These are phyloP conservation scores for Sclerotinia trifoliorum DNA, from an alignment of 2,329 filamentous ascomycete genomes.

Conservation along the genomic window DNA sequence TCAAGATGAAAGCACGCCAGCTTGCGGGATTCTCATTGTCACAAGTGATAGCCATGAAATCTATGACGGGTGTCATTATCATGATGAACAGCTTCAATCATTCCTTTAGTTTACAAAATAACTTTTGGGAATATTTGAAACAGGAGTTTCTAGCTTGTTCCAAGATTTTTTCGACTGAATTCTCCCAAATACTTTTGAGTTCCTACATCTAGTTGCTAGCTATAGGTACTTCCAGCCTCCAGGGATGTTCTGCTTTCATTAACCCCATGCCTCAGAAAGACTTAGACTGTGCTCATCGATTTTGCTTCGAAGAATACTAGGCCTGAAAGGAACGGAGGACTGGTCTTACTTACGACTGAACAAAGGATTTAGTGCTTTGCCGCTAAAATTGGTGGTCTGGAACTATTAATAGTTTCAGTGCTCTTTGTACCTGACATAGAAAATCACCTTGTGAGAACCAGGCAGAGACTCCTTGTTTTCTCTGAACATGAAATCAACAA, in stretches of 20 bases:
- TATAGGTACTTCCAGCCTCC: too few species aligned
- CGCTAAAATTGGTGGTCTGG: neutral
- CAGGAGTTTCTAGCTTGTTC: too few species aligned
- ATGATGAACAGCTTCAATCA: too few species aligned
- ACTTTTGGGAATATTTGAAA: too few species aligned
- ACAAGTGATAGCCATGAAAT: too few species aligned
- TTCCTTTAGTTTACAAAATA: too few species aligned
- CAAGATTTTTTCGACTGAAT: too few species aligned
- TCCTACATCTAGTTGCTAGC: neutral
- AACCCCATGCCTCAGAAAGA: neutral
- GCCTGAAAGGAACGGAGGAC: neutral
- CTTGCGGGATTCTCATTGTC: too few species aligned
- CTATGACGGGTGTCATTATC: too few species aligned
- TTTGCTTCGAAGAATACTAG: neutral
- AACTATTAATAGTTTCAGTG: neutral
- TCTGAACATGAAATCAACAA: neutral
- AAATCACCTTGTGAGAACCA: neutral
- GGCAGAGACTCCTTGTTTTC: neutral
- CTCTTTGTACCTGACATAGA: neutral
- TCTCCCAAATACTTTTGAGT: rapidly evolving
- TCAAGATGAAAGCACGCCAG: too few species aligned
- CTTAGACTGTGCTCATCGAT: neutral
- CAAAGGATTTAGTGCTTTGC: neutral
- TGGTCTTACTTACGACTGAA: neutral
- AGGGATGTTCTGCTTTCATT: neutral